Evolutionary conservation across 169 alveolate genomes (phyloP), one percentile per base, ranked within the genome.

Genomic region (Babesia gibsoni): DNA sequence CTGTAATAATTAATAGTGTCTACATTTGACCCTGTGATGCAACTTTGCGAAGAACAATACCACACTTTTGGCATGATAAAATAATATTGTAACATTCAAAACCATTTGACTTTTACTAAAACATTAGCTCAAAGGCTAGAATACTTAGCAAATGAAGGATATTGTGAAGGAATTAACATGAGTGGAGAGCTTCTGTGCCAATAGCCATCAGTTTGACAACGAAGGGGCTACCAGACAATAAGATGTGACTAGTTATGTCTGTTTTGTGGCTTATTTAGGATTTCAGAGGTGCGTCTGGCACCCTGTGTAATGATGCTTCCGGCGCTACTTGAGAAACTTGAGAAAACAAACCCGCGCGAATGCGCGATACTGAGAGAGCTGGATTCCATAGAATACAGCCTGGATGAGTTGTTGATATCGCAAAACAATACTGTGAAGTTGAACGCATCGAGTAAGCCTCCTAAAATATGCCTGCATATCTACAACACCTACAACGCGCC

Each of bases 321-420:
- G 22, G 45, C 46, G 45, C 45, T 36, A 22, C 48, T 69, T 30
- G 59, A 37, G 29, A 69, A 69, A 12, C 59, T 69, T 16, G 49
- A 42, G 39, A 36, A 32, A 12, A 35, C 73, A 16, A 64, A 69
- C 27, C 82, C 82, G n/a, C 54, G 57, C 43, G 75, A 69, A 69
- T 69, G 45, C 33, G 64, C 45, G 48, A 29, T 69, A 27, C 52
- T 69, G 57, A 33, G 27, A 18, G 66, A 52, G 7, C 37, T 69
- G 48, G 37, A 53, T 33, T 29, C 52, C 8, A 9, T 69, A 39
- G 82, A 69, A 33, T 25, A 16, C n/a, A 39, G 59, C 20, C 74
- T 69, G 53, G 72, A 69, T 57, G 33, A 18, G n/a, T 27, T 69
- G 43, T 23, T 69, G 22, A 16, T 18, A 8, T 45, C 25, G 7